phyloP scores from a whole-genome alignment of 805 yeast species.

The Wickerhamiella bombiphila region DNA sequence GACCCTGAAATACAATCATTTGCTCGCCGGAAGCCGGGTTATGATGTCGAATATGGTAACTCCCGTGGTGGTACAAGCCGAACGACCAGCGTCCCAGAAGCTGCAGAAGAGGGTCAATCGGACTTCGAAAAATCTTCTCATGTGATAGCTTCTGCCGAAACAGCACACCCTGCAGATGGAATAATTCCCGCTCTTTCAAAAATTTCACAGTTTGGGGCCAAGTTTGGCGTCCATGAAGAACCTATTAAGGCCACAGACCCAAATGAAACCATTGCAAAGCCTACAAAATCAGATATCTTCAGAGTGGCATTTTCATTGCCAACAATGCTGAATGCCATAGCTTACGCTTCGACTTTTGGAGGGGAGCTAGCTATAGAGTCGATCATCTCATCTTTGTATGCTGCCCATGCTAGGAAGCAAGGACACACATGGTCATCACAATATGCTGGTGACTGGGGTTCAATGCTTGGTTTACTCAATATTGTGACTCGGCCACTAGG shows the following conservation, averaged over 20 bases:
- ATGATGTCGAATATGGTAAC: constrained; percentile 1
- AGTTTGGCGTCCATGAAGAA: not conserved
- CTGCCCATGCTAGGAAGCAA: constrained; percentile 7
- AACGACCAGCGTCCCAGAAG: not conserved
- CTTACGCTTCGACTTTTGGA: constrained; percentile 12
- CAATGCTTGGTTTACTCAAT: constrained; percentile 13
- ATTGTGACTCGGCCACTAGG: constrained; percentile 12
- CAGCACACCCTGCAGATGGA: not conserved
- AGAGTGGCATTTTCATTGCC: constrained; percentile 6
- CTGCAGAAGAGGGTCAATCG: not conserved
- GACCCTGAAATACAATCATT: constrained; percentile 2
- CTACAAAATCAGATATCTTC: constrained; percentile 4
- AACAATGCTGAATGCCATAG: constrained; percentile 9
- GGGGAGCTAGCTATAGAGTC: constrained; percentile 14
- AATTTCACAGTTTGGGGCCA: constrained; percentile 1
- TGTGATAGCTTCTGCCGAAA: not conserved
- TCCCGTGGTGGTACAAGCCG: not conserved
- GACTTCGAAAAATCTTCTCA: not conserved
- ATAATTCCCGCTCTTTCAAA: not conserved
- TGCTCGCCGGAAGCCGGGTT: not conserved
- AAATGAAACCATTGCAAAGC: constrained; percentile 6
- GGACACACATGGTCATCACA: constrained; percentile 8
- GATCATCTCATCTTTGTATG: constrained; percentile 7
- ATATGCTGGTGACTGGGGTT: constrained; percentile 13
- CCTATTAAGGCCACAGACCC: constrained; percentile 6